A percentile compares a stretch with the other conserved stretches of the same genome.
These are phyloP conservation scores for Aeschynomene evenia DNA, from an alignment of 306 rosid genomes.

Conservation along the genomic window DNA sequence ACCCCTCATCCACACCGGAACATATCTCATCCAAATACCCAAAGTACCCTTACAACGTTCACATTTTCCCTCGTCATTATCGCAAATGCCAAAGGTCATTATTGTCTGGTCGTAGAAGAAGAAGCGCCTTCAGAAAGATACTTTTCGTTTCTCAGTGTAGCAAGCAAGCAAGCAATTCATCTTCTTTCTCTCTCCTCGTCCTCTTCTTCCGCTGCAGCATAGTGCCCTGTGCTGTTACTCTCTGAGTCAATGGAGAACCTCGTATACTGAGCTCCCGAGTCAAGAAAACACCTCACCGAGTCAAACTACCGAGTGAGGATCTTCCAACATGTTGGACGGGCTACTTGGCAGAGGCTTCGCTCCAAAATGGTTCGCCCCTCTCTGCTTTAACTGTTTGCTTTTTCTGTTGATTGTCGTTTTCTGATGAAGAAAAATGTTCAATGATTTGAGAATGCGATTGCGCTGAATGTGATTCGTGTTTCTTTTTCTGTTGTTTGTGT, in stretches of 20 bases:
- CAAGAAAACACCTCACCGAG: slow-evolving; percentile 27
- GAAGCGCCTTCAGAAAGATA: slow-evolving; percentile 29
- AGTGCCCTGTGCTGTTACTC: slow-evolving; percentile 11
- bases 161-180: background rate
- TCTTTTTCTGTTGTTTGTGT: background rate
- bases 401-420: background rate
- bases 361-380: slow-evolving; percentile 64
- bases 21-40: background rate
- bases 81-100: slow-evolving; percentile 27
- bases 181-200: background rate
- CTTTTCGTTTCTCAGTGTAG: slow-evolving; percentile 13
- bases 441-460: slow-evolving; percentile 5
- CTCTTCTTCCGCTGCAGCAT: slow-evolving; percentile 11
- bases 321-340: slow-evolving; percentile 70
- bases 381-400: background rate
- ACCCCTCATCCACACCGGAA: background rate
- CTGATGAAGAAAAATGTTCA: background rate
- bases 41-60: slow-evolving; percentile 51
- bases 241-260: slow-evolving; percentile 26
- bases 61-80: slow-evolving; percentile 9
- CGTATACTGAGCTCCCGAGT: slow-evolving; percentile 39
- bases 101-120: slow-evolving; percentile 38
- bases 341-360: slow-evolving; percentile 75
- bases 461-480: background rate
- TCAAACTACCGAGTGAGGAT: slow-evolving; percentile 22